Evolutionary conservation across 2,329 filamentous ascomycete species (phyloP), one percentile per base, ranked within the genome.

Genomic region (Ophioceras dolichostomum): DNA sequence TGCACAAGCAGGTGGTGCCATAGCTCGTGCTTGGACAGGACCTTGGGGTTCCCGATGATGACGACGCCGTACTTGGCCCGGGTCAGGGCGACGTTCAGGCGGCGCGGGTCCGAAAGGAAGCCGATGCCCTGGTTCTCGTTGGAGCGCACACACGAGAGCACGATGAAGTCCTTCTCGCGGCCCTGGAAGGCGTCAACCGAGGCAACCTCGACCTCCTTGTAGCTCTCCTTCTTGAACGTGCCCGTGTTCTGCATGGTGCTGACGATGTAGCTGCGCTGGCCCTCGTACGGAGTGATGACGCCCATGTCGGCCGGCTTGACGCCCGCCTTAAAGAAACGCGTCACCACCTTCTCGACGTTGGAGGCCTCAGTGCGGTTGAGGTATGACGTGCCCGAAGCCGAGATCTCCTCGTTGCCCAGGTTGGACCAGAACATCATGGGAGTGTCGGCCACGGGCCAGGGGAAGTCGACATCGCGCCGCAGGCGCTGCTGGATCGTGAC

Each of bases 401-500:
- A 95, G 36, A 98, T 98, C 59, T 98, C 91, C 59, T 98, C 91
- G 42, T 93, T 94, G 42, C 91, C 91, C 39, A 95, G 67, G 56
- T 98, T 98, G 19, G 87, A 94, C 91, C 91, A 98, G 65, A 98
- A 98, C 91, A 96, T 96, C 91, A 98, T 98, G 3, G 91, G 91
- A 48, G 79, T 86, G 55, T 96, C 89, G 16, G 70, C 76, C 21
- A 94, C 85, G 3, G 91, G 91, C 91, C 91, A 98, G 10, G 91
- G 91, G 57, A 98, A 98, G 58, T 98, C 91, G 20, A 98, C 86
- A 50, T 98, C 89, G 46, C 82, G 82, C 44, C 89, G 81, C 45
- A 96, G 71, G 42, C 91, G 81, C 53, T 94, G 82, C 47, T 85
- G 79, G 55, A 83, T 83, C 1, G 88, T 94, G 33, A 98, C 85